phyloP scores from a whole-genome alignment of 225 moss, liverwort and hornwort species.

The Bryum argenteum region DNA sequence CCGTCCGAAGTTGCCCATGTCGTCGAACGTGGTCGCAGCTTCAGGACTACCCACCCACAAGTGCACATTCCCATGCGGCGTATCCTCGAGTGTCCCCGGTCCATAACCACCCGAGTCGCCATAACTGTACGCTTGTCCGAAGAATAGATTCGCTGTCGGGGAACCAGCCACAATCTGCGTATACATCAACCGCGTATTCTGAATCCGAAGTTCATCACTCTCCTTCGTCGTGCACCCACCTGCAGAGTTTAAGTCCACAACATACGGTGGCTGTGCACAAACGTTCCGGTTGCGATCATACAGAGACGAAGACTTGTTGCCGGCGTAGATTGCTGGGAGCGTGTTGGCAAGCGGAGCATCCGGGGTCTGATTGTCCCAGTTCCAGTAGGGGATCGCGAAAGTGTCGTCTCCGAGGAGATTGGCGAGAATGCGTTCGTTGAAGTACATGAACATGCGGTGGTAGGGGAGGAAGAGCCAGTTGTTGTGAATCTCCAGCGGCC shows the following conservation, averaged over 20 bases:
- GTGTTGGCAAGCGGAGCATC: slow-evolving; percentile 21
- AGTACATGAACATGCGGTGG: slow-evolving; percentile 53
- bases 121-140: slow-evolving; percentile 35
- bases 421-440: slow-evolving; percentile 59
- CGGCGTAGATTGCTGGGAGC: slow-evolving; percentile 22
- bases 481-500: slow-evolving; percentile 58
- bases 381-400: slow-evolving; percentile 61
- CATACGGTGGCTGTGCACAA: slow-evolving; percentile 27
- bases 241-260: slow-evolving; percentile 22
- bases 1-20: slow-evolving; percentile 40
- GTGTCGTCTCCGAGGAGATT: slow-evolving; percentile 42
- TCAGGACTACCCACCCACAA: slow-evolving; percentile 33
- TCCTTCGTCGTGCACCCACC: slow-evolving; percentile 38
- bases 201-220: slow-evolving; percentile 8
- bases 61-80: slow-evolving; percentile 42
- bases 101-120: slow-evolving; percentile 34
- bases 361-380: slow-evolving; percentile 53
- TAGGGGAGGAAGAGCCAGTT: slow-evolving; percentile 59
- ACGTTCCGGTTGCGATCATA: slow-evolving; percentile 37
- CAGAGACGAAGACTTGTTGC: slow-evolving; percentile 26
- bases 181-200: slow-evolving; percentile 37
- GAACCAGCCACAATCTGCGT: slow-evolving; percentile 41
- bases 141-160: slow-evolving; percentile 29
- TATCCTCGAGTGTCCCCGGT: slow-evolving; percentile 37
- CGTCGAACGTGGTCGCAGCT: slow-evolving; percentile 17